Conservation (phyloP, 345 rosid genomes). For the Stellera chamaejasme region DNA sequence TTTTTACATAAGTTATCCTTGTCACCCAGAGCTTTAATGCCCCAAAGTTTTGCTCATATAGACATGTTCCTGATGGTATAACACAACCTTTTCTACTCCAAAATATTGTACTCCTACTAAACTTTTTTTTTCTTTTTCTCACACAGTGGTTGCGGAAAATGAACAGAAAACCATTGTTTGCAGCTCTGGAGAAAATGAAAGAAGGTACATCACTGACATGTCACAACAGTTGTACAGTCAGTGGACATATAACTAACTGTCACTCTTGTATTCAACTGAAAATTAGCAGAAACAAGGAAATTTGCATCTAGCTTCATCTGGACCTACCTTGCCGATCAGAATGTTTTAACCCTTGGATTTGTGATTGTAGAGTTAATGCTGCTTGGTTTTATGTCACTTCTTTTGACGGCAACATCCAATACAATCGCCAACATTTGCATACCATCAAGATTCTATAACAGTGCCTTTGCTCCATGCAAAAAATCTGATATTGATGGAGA, state of each 20-base stretch:
- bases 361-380: slow-evolving; percentile 77
- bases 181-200: slow-evolving; percentile 94
- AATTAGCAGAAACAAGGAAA: background rate
- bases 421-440: slow-evolving; percentile 77
- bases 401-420: slow-evolving; percentile 79
- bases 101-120: no score
- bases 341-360: slow-evolving; percentile 9
- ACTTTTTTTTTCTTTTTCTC: slow-evolving; percentile 12
- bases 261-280: no score
- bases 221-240: no score
- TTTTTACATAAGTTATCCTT: no score
- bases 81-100: no score
- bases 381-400: slow-evolving; percentile 95
- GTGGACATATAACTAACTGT: no score
- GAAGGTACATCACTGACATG: slow-evolving; percentile 39
- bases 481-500: slow-evolving; percentile 47
- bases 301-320: background rate
- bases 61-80: no score
- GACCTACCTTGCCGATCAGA: slow-evolving; percentile 10
- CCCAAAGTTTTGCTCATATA: no score
- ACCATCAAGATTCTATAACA: slow-evolving; percentile 71
- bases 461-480: slow-evolving; percentile 73
- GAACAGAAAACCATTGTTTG: slow-evolving; percentile 68
- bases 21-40: no score
- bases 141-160: slow-evolving; percentile 77